These are phyloP conservation scores for Nemania abortiva DNA, from an alignment of 2,329 filamentous ascomycete species.

Conservation along the genomic window DNA sequence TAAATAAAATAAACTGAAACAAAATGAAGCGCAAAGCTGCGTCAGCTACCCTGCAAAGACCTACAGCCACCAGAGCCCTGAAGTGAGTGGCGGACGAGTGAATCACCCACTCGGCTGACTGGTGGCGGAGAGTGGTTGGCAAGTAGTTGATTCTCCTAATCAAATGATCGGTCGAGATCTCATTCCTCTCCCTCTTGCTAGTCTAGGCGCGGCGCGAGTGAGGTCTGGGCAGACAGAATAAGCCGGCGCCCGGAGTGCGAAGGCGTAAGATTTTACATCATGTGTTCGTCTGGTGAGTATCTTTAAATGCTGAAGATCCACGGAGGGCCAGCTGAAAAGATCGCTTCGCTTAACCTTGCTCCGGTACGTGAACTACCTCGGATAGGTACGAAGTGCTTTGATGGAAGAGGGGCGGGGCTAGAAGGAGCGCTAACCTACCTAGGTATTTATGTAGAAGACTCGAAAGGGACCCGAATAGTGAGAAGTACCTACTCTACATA, in stretches of 20 bases:
- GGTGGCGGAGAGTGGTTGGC: slow-evolving; percentile 19
- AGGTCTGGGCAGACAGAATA: not conserved
- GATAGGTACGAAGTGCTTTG: not conserved
- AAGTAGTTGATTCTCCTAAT: slow-evolving; percentile 1
- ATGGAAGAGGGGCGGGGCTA: slow-evolving; percentile 15
- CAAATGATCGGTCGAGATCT: slow-evolving; percentile 3
- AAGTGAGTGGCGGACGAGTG: slow-evolving; percentile 25
- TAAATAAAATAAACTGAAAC: too few species aligned
- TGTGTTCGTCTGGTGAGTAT: slow-evolving; percentile 7
- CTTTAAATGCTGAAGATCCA: slow-evolving; percentile 10
- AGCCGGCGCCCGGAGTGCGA: slow-evolving; percentile 35
- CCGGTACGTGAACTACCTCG: slow-evolving; percentile 29
- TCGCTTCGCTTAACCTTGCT: slow-evolving; percentile 21
- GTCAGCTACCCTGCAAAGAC: slow-evolving; percentile 26
- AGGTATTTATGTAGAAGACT: not conserved
- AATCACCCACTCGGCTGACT: slow-evolving; percentile 25
- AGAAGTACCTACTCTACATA: not conserved
- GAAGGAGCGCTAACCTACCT: not conserved
- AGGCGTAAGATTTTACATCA: slow-evolving; percentile 27
- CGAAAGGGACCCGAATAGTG: slow-evolving; percentile 8
- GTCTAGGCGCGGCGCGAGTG: not conserved
- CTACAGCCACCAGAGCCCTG: slow-evolving; percentile 11
- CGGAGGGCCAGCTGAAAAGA: slow-evolving; percentile 32
- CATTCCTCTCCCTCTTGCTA: not conserved
- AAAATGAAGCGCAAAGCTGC: slow-evolving; percentile 19